phyloP scores from a whole-genome alignment of 495 filamentous ascomycete species.

The Xylaria longipes region DNA sequence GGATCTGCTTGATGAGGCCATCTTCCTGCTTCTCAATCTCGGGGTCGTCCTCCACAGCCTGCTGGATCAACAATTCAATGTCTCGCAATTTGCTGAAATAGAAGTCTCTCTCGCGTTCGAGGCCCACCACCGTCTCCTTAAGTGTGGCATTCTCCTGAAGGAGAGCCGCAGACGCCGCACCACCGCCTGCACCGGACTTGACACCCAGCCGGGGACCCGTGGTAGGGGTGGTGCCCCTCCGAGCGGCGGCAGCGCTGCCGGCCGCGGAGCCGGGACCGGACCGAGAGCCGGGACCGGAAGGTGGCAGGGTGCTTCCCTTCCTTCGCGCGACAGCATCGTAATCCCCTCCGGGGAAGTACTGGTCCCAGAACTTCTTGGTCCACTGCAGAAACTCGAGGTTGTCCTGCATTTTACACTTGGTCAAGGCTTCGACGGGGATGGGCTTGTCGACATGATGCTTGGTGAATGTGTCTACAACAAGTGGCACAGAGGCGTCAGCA shows the following conservation, averaged over 20 bases:
- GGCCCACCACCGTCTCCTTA: constrained; percentile 83
- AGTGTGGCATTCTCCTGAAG: constrained; percentile 81
- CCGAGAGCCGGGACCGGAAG: constrained; percentile 39
- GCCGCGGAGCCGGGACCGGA: constrained; percentile 54
- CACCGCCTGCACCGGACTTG: constrained; percentile 58
- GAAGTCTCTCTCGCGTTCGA: constrained; percentile 95
- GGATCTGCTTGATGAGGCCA: constrained; percentile 89
- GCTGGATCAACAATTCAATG: constrained; percentile 92
- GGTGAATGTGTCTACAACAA: constrained; percentile 72
- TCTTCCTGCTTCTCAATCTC: constrained; percentile 92
- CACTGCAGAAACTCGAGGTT: constrained; percentile 99
- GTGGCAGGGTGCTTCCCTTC: constrained; percentile 74
- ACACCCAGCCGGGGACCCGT: constrained; percentile 59
- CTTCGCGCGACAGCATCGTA: constrained; percentile 88
- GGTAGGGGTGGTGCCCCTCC: constrained; percentile 76
- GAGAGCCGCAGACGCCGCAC: constrained; percentile 67
- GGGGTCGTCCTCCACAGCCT: constrained; percentile 86
- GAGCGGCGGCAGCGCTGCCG: constrained; percentile 52
- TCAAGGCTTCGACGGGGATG: constrained; percentile 83
- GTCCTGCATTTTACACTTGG: constrained; percentile 99
- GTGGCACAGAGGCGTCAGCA: constrained; percentile 31
- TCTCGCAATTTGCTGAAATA: constrained; percentile 98
- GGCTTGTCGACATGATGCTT: constrained; percentile 85
- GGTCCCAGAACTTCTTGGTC: constrained; percentile 96
- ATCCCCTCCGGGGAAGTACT: constrained; percentile 94